Percentiles rank a stretch among this genome's conserved stretches.
phyloP scores from a whole-genome alignment of 352 stramenopile species.

The Phytophthora constricta region DNA sequence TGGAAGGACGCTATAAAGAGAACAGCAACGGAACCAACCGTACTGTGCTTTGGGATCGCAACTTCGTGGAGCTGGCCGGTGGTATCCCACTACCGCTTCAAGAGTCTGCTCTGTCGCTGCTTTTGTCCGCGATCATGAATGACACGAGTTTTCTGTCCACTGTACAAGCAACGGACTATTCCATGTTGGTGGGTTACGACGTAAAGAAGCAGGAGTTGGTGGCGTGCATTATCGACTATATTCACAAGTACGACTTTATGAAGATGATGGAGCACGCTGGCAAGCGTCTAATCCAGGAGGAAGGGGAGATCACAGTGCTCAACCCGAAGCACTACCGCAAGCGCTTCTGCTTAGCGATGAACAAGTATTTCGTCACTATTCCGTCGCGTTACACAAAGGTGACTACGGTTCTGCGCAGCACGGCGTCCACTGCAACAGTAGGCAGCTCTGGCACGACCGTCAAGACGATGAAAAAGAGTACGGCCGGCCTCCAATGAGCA shows the following conservation, averaged over 20 bases:
- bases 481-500: conserved; percentile 34
- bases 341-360: conserved; percentile 87
- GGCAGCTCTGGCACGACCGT: conserved; percentile 29
- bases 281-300: conserved; percentile 89
- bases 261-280: conserved; percentile 91
- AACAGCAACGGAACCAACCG: conserved; percentile 37
- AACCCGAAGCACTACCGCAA: conserved; percentile 90
- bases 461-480: conserved; percentile 46
- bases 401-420: conserved; percentile 62
- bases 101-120: conserved; percentile 80
- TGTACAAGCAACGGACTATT: conserved; percentile 89
- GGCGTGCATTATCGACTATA: conserved; percentile 91
- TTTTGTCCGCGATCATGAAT: conserved; percentile 86
- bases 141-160: conserved; percentile 87
- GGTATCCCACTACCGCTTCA: conserved; percentile 85
- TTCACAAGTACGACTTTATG: conserved; percentile 92
- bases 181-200: conserved; percentile 89
- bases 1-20: conserved; percentile 83
- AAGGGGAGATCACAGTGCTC: conserved; percentile 89
- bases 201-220: conserved; percentile 88
- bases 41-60: conserved; percentile 84
- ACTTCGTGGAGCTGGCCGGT: conserved; percentile 86
- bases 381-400: conserved; percentile 88
- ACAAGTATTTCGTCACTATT: conserved; percentile 90
- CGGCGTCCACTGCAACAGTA: conserved; percentile 31